Percentiles rank a stretch among this genome's conserved stretches.
Conservation (phyloP, 2,329 filamentous ascomycete species). For the Huntiella savannae region DNA sequence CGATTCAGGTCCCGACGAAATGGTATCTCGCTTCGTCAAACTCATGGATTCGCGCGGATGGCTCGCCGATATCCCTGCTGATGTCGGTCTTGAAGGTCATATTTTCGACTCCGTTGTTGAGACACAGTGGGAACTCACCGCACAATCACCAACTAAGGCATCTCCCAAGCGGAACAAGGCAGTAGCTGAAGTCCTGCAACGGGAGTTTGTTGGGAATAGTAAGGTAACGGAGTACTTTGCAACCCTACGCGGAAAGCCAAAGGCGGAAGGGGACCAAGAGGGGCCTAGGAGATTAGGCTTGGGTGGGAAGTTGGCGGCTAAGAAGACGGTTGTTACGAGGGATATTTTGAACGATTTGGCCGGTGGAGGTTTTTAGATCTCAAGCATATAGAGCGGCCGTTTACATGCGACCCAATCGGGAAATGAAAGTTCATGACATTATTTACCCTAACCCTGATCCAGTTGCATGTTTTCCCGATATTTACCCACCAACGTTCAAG, state of each 20-base stretch:
- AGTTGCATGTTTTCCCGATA: no score
- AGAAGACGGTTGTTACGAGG: conserved; percentile 47
- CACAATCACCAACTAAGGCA: conserved; percentile 5
- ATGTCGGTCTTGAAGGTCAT: conserved; percentile 46
- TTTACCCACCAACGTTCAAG: no score
- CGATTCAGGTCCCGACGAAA: conserved; percentile 49
- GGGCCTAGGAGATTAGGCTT: conserved; percentile 37
- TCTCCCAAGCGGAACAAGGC: conserved; percentile 11
- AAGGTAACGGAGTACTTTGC: conserved; percentile 12
- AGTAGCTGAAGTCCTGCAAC: background rate
- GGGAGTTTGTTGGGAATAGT: conserved; percentile 12
- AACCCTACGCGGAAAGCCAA: conserved; percentile 19
- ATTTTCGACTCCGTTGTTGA: conserved; percentile 36
- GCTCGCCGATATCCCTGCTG: conserved; percentile 51
- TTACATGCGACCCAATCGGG: no score
- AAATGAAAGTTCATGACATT: no score
- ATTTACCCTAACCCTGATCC: no score
- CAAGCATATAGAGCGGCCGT: no score
- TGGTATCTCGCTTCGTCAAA: conserved; percentile 56
- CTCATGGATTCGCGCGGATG: conserved; percentile 65
- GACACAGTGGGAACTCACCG: conserved; percentile 22
- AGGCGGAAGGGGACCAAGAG: background rate
- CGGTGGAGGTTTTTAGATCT: conserved; percentile 20
- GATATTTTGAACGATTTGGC: conserved; percentile 61
- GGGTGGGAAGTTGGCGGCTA: conserved; percentile 42